Evolutionary conservation across 2,329 filamentous ascomycete genomes (phyloP), one percentile per base, ranked within the genome.

Genomic region (Botryosphaeria dothidea): DNA sequence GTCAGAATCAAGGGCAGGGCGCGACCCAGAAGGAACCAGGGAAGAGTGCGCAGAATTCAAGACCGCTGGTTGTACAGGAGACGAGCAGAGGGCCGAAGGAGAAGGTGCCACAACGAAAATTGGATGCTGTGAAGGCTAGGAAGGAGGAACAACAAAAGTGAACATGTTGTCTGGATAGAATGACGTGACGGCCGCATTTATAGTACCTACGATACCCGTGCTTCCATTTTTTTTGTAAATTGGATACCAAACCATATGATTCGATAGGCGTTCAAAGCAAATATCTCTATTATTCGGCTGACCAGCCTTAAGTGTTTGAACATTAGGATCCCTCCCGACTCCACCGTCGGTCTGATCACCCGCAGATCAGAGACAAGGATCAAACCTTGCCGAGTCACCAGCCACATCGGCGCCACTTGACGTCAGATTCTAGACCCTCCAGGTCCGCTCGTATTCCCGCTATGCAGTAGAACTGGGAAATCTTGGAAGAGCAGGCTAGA

Each of bases 1-100:
- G 11, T 11, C 23, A 45, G 11, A 34, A 23, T 6, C 23, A 31
- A 21, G 15, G 13, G 17, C 46, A 61, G n/a, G n/a, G 13, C 8
- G n/a, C 43, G 9, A 27, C 9, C 3, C 46, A 36, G 36, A 51
- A 52, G 27, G 15, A 27, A 27, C 3, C 17, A 45, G 58, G 29
- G 21, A 21, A 48, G n/a, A 25, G 5, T n/a, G n/a, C 45, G 2
- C 6, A 25, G 7, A 49, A 21, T 9, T 25, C 34, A 21, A 64
- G 49, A 9, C 63, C 63, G n/a, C 27, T 65, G 19, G 57, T 25
- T 2, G 45, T 64, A 17, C 51, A 57, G n/a, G 62, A 58, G 15
- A 43, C 63, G 54, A 52, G n/a, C 8, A 51, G 63, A 27, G 54
- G 54, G 6, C 56, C 63, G 6, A 65, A 46, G 46, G 63, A 65